A percentile compares a stretch with the other conserved stretches of the same genome.
phyloP scores from a whole-genome alignment of 2,329 filamentous ascomycete species.

The Neofusicoccum ribis region DNA sequence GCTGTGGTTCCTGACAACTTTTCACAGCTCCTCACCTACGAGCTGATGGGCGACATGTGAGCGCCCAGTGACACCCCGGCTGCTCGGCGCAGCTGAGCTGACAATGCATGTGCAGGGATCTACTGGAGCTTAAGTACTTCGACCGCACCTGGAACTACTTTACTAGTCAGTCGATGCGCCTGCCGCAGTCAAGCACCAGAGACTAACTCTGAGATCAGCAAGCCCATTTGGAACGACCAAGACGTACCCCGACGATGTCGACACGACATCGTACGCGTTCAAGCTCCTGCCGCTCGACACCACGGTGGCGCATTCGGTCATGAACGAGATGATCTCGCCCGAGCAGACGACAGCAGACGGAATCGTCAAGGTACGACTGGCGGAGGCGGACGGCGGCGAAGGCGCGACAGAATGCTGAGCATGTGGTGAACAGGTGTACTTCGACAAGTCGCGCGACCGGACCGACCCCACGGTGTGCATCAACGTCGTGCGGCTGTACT shows the following conservation, averaged over 20 bases:
- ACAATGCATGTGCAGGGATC: conserved; percentile 1
- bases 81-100: not conserved
- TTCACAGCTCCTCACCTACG: conserved; percentile 32
- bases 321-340: conserved; percentile 1
- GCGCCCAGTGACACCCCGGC: not conserved
- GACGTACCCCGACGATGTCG: conserved; percentile 36
- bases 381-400: not conserved
- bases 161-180: conserved; percentile 20
- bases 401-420: not conserved
- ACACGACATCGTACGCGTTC: conserved; percentile 36
- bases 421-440: conserved; percentile 30
- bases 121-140: conserved; percentile 13
- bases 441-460: conserved; percentile 29
- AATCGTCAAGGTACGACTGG: not conserved
- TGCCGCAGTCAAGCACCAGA: not conserved
- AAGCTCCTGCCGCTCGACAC: conserved; percentile 26
- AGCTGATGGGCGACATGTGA: conserved; percentile 25
- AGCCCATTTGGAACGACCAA: conserved; percentile 20
- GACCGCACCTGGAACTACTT: conserved; percentile 32
- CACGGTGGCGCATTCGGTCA: not conserved
- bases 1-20: conserved; percentile 30
- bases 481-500: conserved; percentile 37
- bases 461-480: conserved; percentile 32
- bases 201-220: not conserved
- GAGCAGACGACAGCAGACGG: conserved; percentile 3